phyloP scores from a whole-genome alignment of 257 asterid genomes.

The Solanum bulbocastanum region DNA sequence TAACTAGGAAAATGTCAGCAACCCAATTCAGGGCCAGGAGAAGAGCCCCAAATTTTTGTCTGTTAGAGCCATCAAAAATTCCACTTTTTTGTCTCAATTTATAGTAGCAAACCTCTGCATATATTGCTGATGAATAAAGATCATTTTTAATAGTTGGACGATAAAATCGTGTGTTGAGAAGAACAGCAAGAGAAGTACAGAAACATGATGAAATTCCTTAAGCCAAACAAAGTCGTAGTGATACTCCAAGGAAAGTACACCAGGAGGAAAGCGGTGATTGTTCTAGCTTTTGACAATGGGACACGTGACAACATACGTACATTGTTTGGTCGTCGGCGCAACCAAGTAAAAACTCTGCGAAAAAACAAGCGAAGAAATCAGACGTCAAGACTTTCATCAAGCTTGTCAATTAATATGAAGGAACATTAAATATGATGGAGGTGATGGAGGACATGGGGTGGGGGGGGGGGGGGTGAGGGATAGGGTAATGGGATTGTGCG shows the following conservation, averaged over 20 bases:
- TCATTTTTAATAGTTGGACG: no score
- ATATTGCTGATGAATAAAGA: no score
- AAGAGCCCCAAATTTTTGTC: background rate
- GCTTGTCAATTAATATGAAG: slow-evolving; percentile 11
- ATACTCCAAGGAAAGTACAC: slow-evolving; percentile 23
- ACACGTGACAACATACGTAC: slow-evolving; percentile 30
- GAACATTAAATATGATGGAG: no score
- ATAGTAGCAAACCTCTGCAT: no score
- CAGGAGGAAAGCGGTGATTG: slow-evolving; percentile 23
- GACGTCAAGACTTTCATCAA: slow-evolving; percentile 23
- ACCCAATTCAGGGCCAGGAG: background rate
- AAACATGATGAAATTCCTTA: slow-evolving; percentile 21
- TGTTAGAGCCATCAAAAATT: no score
- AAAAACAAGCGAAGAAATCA: slow-evolving; percentile 34
- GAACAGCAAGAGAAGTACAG: background rate
- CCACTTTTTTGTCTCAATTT: no score
- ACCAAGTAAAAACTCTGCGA: slow-evolving; percentile 24
- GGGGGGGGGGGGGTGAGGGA: no score
- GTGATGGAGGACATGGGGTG: no score
- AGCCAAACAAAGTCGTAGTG: slow-evolving; percentile 21
- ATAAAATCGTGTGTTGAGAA: no score
- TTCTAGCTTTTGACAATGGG: slow-evolving; percentile 23
- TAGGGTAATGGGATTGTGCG: no score
- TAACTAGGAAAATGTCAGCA: background rate
- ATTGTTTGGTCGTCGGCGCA: slow-evolving; percentile 23